These are phyloP conservation scores for Ensete ventricosum DNA, from an alignment of 176 grass and related monocot genomes.

Conservation along the genomic window DNA sequence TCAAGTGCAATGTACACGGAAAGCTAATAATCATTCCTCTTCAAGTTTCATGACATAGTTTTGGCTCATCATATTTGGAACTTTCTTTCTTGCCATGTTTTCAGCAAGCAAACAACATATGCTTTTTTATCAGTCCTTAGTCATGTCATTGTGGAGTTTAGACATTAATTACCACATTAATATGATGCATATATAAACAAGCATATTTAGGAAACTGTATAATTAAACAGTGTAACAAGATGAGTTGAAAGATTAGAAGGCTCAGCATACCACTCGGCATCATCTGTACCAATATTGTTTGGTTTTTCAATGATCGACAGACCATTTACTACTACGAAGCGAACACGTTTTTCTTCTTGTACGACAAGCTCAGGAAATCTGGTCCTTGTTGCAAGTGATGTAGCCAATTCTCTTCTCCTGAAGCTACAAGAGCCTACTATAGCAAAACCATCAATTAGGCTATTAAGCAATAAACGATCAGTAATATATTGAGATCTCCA, in stretches of 20 bases:
- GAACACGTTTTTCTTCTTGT: conserved; percentile 88
- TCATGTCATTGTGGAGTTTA: too few species aligned
- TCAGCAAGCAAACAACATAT: too few species aligned
- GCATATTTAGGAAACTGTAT: not conserved
- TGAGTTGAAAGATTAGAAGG: conserved; percentile 15
- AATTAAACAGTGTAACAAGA: not conserved
- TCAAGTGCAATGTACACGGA: not conserved
- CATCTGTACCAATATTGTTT: conserved; percentile 47
- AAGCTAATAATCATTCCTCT: too few species aligned
- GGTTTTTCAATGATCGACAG: conserved; percentile 67
- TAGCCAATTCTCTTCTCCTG: conserved; percentile 89
- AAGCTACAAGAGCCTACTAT: conserved; percentile 66
- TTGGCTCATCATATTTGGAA: too few species aligned
- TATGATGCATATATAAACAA: not conserved
- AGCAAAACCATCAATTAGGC: conserved; percentile 6
- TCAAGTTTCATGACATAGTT: too few species aligned
- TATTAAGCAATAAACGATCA: not conserved
- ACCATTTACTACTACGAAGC: conserved; percentile 86
- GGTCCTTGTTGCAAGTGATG: conserved; percentile 57
- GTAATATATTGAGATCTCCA: not conserved
- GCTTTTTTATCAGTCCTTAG: too few species aligned
- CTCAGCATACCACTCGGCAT: conserved; percentile 55
- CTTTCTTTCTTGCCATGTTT: too few species aligned
- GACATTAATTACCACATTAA: too few species aligned
- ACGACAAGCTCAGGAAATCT: conserved; percentile 86